Percentiles rank a stretch among this genome's conserved stretches.
Evolutionary conservation across 495 filamentous ascomycete genomes (phyloP).

Genomic region (Schizothecium vesticola): DNA sequence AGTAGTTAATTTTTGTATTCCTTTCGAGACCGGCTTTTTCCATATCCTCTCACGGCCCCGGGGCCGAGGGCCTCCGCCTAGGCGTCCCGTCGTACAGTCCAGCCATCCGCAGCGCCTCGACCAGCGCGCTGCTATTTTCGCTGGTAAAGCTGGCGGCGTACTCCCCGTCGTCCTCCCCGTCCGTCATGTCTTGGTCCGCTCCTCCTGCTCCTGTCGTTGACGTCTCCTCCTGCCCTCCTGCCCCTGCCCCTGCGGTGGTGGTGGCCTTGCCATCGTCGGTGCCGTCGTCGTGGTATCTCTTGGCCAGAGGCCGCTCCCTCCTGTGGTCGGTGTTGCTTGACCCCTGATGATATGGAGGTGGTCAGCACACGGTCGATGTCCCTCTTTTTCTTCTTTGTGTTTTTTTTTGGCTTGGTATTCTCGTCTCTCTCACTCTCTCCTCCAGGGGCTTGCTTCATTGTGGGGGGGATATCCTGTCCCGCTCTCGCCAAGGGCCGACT

Average conservation of each 20-base stretch:
- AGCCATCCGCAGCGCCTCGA: conserved; percentile 2
- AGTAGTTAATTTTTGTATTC: not conserved
- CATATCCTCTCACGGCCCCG: not conserved
- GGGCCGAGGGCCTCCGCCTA: not conserved
- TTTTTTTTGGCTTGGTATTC: not conserved
- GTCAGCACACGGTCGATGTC: conserved; percentile 3
- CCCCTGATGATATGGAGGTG: conserved; percentile 9
- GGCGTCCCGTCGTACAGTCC: not conserved
- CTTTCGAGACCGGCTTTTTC: not conserved
- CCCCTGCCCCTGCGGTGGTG: not conserved
- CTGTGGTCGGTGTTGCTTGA: conserved; percentile 3
- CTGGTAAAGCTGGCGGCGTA: not conserved
- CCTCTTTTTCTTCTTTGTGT: not conserved
- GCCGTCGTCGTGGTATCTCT: not conserved
- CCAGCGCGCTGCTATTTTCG: not conserved
- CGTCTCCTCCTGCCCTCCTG: not conserved
- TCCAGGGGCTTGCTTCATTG: not conserved
- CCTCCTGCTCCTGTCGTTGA: not conserved
- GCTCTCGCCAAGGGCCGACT: not conserved
- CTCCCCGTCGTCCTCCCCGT: not conserved
- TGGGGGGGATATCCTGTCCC: not conserved
- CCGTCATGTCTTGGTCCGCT: not conserved
- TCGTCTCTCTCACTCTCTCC: not conserved
- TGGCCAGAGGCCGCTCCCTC: not conserved
- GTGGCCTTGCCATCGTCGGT: not conserved